Percentiles rank a stretch among this genome's conserved stretches.
phyloP scores from a whole-genome alignment of 2,329 filamentous ascomycete genomes.

The Chaetothyriales sp. region DNA sequence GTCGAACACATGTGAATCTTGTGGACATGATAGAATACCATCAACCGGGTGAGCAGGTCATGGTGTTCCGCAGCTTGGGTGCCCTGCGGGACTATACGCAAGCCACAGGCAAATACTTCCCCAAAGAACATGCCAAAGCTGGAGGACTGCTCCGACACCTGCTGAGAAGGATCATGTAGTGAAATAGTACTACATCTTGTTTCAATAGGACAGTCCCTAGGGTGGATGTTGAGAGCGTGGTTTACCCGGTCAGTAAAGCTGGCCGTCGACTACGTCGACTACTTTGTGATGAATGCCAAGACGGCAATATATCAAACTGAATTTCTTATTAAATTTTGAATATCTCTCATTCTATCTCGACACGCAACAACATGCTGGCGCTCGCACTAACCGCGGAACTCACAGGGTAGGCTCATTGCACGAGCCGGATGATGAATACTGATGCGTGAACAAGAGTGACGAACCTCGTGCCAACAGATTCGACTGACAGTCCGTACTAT shows the following conservation, averaged over 20 bases:
- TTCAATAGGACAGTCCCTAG: no score
- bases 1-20: background rate
- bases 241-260: no score
- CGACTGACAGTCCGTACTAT: conserved; percentile 68
- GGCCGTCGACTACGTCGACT: no score
- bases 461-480: conserved; percentile 72
- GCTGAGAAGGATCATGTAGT: background rate
- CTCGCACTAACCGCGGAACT: conserved; percentile 16
- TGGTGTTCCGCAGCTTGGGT: background rate
- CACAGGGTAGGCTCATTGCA: conserved; percentile 14
- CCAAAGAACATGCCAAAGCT: background rate
- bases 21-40: background rate
- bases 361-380: conserved; percentile 9
- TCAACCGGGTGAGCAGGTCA: background rate
- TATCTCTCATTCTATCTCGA: background rate
- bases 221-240: no score
- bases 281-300: background rate
- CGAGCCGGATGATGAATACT: background rate
- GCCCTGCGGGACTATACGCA: background rate
- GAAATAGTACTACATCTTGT: background rate
- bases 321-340: background rate
- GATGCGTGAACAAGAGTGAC: conserved; percentile 51
- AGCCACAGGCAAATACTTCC: background rate
- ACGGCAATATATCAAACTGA: background rate
- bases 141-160: background rate